These are phyloP conservation scores for Myriangium duriaei DNA, from an alignment of 2,329 filamentous ascomycete genomes.

Conservation along the genomic window DNA sequence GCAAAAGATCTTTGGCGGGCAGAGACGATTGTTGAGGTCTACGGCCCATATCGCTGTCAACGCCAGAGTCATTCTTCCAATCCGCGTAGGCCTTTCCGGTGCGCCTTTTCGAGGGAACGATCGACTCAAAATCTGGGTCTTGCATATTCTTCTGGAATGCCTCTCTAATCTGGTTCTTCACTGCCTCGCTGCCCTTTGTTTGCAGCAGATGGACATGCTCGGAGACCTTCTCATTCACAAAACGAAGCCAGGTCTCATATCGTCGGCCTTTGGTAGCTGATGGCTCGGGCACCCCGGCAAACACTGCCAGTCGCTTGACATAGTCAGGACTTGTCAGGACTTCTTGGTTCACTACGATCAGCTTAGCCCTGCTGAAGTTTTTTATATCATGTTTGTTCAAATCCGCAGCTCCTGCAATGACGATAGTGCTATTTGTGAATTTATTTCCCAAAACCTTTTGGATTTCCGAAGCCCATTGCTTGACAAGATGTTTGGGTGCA, in stretches of 20 bases:
- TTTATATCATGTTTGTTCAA: constrained; percentile 32
- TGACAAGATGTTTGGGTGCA: constrained; percentile 41
- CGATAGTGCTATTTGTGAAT: constrained; percentile 24
- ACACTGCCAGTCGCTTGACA: constrained; percentile 35
- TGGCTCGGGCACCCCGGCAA: constrained; percentile 36
- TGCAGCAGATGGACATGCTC: constrained; percentile 28
- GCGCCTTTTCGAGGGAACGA: constrained; percentile 13
- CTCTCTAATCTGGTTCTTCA: constrained; percentile 18
- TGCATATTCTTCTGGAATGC: constrained; percentile 19
- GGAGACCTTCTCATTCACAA: constrained; percentile 30
- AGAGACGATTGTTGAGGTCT: not conserved
- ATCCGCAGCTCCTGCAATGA: constrained; percentile 28
- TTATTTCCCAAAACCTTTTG: constrained; percentile 34
- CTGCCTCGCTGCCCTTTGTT: constrained; percentile 18
- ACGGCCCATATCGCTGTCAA: not conserved
- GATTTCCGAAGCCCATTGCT: constrained; percentile 48
- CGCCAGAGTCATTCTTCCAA: not conserved
- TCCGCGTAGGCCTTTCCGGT: constrained; percentile 8
- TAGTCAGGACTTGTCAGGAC: constrained; percentile 39
- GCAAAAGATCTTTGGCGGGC: not conserved
- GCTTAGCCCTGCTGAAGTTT: constrained; percentile 36
- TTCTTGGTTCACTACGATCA: constrained; percentile 43
- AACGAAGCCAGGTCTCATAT: constrained; percentile 42
- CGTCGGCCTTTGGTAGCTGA: constrained; percentile 31
- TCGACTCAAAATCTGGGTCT: constrained; percentile 24